phyloP scores from a whole-genome alignment of 2,329 filamentous ascomycete species.

The Colletotrichum eleusines region DNA sequence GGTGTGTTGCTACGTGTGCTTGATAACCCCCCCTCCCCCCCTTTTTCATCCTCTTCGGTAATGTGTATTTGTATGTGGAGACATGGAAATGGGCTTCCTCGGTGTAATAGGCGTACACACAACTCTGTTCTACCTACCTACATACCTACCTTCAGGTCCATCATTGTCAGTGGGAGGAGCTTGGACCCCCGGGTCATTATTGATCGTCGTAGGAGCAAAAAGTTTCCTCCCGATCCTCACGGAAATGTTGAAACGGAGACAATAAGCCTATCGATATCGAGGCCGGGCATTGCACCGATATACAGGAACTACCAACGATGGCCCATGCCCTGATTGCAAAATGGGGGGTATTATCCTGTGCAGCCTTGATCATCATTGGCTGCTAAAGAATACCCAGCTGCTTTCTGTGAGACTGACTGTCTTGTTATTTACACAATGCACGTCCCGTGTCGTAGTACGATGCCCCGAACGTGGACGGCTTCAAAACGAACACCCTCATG shows the following conservation, averaged over 20 bases:
- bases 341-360: constrained; percentile 3
- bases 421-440: constrained; percentile 29
- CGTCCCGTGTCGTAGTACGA: neutral
- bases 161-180: too few relatives aligned
- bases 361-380: neutral
- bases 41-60: constrained; percentile 8
- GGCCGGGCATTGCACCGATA: too few relatives aligned
- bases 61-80: constrained; percentile 40
- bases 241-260: neutral
- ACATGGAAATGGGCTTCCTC: constrained; percentile 28
- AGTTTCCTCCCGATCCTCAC: neutral
- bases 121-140: constrained; percentile 17
- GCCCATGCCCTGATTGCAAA: neutral
- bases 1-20: neutral
- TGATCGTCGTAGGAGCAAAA: neutral
- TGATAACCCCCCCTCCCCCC: neutral
- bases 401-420: constrained; percentile 1
- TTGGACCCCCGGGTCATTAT: too few relatives aligned
- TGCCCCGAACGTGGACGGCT: neutral
- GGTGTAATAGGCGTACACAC: constrained; percentile 39
- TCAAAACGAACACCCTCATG: neutral
- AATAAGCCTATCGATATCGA: too few relatives aligned
- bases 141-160: neutral
- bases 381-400: neutral
- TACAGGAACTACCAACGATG: too few relatives aligned